A percentile compares a stretch with the other conserved stretches of the same genome.
Evolutionary conservation across 2,329 filamentous ascomycete genomes (phyloP).

Genomic region (Botrytis porri): DNA sequence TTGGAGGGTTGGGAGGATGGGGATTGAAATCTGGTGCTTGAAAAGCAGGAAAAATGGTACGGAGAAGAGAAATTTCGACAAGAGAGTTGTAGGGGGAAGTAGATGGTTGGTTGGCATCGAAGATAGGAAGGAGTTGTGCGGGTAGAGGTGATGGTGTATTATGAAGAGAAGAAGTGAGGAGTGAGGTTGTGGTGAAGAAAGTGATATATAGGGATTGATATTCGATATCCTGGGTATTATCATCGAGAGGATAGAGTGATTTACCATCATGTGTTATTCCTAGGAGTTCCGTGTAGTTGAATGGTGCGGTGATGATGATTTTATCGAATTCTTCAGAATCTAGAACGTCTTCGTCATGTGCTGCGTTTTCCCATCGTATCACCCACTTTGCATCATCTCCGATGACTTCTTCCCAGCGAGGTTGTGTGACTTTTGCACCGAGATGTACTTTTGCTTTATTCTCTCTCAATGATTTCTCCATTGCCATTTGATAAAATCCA

Average conservation of each 20-base stretch:
- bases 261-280: neutral
- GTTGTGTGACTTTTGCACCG: neutral
- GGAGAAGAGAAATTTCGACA: slow-evolving; percentile 3
- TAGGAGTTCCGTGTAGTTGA: neutral
- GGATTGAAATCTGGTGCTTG: neutral
- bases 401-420: neutral
- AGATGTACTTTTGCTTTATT: neutral
- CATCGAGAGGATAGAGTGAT: neutral
- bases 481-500: neutral
- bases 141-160: neutral
- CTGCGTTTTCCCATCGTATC: neutral
- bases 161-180: neutral
- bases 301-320: neutral
- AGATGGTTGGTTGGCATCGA: neutral
- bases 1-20: too few relatives aligned
- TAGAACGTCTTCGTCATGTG: too few relatives aligned
- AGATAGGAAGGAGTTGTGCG: neutral
- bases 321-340: neutral
- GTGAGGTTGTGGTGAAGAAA: neutral
- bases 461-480: neutral
- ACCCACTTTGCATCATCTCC: neutral
- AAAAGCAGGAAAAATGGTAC: neutral
- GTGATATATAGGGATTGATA: neutral
- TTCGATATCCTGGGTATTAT: neutral
- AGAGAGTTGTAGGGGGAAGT: neutral